Conservation (phyloP, 2,329 filamentous ascomycete species). For the Aureobasidium sp. region DNA sequence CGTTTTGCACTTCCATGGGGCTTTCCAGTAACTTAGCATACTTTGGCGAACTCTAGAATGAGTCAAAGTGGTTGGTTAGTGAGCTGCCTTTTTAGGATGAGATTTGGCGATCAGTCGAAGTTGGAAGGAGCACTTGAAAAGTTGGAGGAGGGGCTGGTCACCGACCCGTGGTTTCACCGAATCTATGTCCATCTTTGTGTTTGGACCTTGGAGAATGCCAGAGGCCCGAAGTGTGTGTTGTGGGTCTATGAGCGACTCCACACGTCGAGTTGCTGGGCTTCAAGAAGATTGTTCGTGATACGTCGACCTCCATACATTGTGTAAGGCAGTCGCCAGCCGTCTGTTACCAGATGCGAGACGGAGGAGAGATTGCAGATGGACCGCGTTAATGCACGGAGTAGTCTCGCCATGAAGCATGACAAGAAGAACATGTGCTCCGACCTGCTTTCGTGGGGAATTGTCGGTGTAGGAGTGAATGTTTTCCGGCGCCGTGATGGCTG, state of each 20-base stretch:
- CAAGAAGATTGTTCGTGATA: not conserved
- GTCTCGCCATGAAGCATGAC: not conserved
- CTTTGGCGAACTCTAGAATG: not conserved
- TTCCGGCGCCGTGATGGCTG: not conserved
- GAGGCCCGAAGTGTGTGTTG: too few relatives aligned
- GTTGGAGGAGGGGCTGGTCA: not conserved
- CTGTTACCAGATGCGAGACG: not conserved
- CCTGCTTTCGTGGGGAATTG: too few relatives aligned
- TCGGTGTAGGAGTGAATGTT: not conserved
- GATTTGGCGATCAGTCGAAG: not conserved
- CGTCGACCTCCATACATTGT: not conserved
- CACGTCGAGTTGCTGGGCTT: too few relatives aligned
- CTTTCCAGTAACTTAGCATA: not conserved
- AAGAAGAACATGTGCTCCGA: not conserved
- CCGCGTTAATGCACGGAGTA: not conserved
- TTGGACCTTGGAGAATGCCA: too few relatives aligned
- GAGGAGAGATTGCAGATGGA: not conserved
- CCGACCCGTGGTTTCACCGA: not conserved
- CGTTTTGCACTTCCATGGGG: not conserved
- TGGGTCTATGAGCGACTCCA: too few relatives aligned
- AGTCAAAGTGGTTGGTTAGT: not conserved
- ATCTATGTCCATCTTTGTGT: not conserved
- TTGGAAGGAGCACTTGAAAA: not conserved
- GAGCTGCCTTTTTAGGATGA: slow-evolving; percentile 5
- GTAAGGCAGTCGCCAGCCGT: not conserved